Conservation (phyloP, 352 stramenopile genomes). For the Lagenidium sp. region DNA sequence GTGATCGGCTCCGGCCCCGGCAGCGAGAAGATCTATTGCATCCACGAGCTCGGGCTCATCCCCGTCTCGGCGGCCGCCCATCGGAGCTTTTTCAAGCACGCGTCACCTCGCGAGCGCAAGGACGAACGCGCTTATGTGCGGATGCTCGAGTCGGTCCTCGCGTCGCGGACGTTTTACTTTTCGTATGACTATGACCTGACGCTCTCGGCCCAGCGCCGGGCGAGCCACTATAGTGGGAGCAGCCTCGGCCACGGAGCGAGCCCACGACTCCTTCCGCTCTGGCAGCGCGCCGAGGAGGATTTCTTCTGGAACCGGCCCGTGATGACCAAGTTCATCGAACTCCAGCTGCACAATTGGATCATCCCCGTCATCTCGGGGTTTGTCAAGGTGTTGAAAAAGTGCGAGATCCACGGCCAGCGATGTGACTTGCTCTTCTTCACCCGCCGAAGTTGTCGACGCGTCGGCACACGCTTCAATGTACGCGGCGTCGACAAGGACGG, state of each 20-base stretch:
- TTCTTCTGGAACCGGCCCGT: slow-evolving; percentile 92
- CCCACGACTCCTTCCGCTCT: no score
- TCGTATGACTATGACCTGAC: slow-evolving; percentile 63
- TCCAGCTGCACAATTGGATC: slow-evolving; percentile 51
- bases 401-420: slow-evolving; percentile 42
- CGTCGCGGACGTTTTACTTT: slow-evolving; percentile 56
- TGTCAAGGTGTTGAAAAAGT: slow-evolving; percentile 62
- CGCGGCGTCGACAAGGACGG: slow-evolving; percentile 87
- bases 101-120: slow-evolving; percentile 37
- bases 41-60: slow-evolving; percentile 36
- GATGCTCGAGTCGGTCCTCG: slow-evolving; percentile 39
- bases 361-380: slow-evolving; percentile 59
- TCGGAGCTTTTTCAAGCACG: slow-evolving; percentile 42
- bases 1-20: slow-evolving; percentile 47
- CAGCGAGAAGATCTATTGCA: slow-evolving; percentile 54
- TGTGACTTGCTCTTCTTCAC: slow-evolving; percentile 69
- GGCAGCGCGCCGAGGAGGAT: slow-evolving; percentile 64
- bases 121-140: slow-evolving; percentile 48
- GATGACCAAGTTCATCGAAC: slow-evolving; percentile 34
- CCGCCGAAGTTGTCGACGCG: slow-evolving; percentile 59
- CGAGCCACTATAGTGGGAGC: slow-evolving; percentile 17
- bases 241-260: slow-evolving; percentile 21
- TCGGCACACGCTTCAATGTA: slow-evolving; percentile 89
- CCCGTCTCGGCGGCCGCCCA: slow-evolving; percentile 38
- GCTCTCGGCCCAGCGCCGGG: slow-evolving; percentile 40